Evolutionary conservation across 2,329 filamentous ascomycete species (phyloP), one percentile per base, ranked within the genome.

Genomic region (Delphinella strobiligena): DNA sequence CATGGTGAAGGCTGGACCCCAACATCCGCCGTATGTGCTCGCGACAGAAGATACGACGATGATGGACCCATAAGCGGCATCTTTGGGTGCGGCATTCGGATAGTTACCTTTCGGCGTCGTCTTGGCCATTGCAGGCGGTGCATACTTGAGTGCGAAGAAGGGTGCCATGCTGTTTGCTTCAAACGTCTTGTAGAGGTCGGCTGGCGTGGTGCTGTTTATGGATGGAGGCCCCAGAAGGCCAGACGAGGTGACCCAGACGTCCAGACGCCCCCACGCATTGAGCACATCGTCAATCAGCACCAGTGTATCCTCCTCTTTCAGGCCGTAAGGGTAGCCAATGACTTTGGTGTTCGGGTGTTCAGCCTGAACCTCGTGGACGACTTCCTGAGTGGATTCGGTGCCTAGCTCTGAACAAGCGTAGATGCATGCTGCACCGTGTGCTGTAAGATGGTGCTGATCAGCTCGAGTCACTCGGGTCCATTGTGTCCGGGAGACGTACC

Each of bases 91-190:
- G 1, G 75, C 75, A 48, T 79, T 79, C 0, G 71, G 63, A 49
- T 80, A 79, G 32, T 53, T 64, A 5, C 69, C 65, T 45, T 71
- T 69, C 1, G 67, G 62, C 0, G 69, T 70, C 5, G 69, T 67
- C 52, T 79, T 79, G 14, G 60, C 65, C 75, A 80, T 79, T 2
- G 76, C 75, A 2, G 73, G 68, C 0, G 75, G 74, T 0, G 73
- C 74, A 49, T 78, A 78, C 53, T 79, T 79, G 45, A 79, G 62
- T 1, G 74, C 75, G 48, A 76, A 78, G 61, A 80, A 79, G 2
- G 75, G 74, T 5, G 73, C 72, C 56, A 78, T 67, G 30, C 66
- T 66, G 50, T 78, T 76, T 2, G 72, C 69, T 50, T 78, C 72
- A 53, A 78, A 77, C 45, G 69, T 71, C 34, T 66, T 68, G 51